These are phyloP conservation scores for Carex scoparia DNA, from an alignment of 176 grass and related monocot species.

Conservation along the genomic window DNA sequence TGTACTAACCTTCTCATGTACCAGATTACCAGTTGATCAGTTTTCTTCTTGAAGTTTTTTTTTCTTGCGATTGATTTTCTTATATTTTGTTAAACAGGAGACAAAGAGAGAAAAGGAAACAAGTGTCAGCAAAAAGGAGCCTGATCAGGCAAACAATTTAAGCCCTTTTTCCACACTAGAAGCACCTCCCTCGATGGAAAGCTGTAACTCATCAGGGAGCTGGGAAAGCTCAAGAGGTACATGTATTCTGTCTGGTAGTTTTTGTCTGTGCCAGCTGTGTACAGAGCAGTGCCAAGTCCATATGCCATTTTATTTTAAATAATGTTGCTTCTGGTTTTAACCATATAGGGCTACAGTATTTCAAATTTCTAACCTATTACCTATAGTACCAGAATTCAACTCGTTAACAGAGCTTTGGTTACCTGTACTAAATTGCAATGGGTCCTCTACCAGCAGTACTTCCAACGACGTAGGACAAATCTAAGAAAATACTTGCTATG, in stretches of 20 bases:
- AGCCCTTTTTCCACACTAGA: conserved; percentile 50
- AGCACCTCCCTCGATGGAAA: conserved; percentile 69
- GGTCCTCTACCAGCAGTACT: background rate
- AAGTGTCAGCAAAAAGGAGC: conserved; percentile 27
- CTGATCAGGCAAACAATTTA: conserved; percentile 32
- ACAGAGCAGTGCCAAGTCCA: background rate
- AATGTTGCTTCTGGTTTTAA: background rate
- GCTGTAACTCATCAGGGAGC: conserved; percentile 77
- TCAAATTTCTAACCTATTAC: background rate
- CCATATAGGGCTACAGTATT: background rate
- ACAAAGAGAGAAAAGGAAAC: conserved; percentile 28
- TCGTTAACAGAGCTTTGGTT: background rate
- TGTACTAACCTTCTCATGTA: background rate
- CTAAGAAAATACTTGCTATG: background rate
- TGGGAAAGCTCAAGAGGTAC: conserved; percentile 67
- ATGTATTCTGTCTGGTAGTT: conserved; percentile 13
- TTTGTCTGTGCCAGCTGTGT: background rate
- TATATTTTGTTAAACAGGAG: conserved; percentile 29
- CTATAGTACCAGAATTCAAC: background rate
- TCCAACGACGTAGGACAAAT: background rate
- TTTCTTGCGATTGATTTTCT: background rate
- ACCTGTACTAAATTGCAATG: background rate
- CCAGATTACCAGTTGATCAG: background rate
- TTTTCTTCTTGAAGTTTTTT: background rate
- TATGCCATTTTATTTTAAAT: background rate